A percentile compares a stretch with the other conserved stretches of the same genome.
Conservation (phyloP, 1,139 yeast genomes). For the Geotrichum phurueaensis region DNA sequence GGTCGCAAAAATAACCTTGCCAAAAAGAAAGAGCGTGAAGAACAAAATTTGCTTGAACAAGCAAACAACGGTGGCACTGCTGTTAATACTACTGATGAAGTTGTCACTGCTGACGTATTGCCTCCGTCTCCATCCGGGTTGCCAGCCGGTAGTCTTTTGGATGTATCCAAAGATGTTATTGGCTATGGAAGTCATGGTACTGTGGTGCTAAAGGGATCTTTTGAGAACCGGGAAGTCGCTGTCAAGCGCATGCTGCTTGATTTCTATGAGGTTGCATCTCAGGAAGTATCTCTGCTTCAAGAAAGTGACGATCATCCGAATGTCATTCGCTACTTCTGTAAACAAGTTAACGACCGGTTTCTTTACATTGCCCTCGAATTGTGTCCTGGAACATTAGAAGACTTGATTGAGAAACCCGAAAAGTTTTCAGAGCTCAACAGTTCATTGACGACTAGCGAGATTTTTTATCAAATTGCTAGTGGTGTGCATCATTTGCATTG, state of each 20-base stretch:
- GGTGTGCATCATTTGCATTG: conserved; percentile 87
- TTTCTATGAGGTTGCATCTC: conserved; percentile 92
- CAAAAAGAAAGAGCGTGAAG: conserved; percentile 10
- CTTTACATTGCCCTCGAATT: conserved; percentile 88
- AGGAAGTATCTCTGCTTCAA: conserved; percentile 78
- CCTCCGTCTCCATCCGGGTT: conserved; percentile 1
- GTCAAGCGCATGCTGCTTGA: conserved; percentile 90
- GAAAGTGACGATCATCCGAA: conserved; percentile 97
- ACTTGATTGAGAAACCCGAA: conserved; percentile 47
- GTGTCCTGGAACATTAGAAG: conserved; percentile 85
- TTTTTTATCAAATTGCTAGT: conserved; percentile 69
- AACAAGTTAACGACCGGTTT: conserved; percentile 81
- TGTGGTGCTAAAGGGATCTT: conserved; percentile 82
- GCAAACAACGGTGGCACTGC: neutral
- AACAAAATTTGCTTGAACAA: conserved; percentile 9
- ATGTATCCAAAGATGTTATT: conserved; percentile 63
- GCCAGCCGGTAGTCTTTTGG: conserved; percentile 42
- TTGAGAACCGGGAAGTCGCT: conserved; percentile 91
- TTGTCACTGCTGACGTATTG: neutral
- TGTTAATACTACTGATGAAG: neutral
- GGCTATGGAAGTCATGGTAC: conserved; percentile 98
- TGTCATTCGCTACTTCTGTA: conserved; percentile 86
- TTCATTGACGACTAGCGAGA: conserved; percentile 46
- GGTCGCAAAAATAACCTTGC: conserved; percentile 48
- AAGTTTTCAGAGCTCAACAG: conserved; percentile 3